A percentile compares a stretch with the other conserved stretches of the same genome.
phyloP scores from a whole-genome alignment of 108 stramenopile species.

The Discostella stelligeroides region DNA sequence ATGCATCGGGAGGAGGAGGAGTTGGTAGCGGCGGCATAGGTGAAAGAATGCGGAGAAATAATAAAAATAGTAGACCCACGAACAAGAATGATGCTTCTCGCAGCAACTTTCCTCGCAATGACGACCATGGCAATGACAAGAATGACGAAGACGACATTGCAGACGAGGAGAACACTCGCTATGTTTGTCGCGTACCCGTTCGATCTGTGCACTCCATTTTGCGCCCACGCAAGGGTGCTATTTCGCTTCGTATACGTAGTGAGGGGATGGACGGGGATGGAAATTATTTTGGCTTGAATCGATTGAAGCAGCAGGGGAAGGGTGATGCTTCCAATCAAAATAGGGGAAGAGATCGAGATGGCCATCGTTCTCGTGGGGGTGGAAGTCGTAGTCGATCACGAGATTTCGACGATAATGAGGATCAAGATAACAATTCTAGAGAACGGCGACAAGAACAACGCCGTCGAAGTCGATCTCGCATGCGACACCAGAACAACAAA shows the following conservation, averaged over 20 bases:
- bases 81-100: no score
- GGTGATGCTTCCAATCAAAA: neutral
- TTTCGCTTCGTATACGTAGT: slow-evolving; percentile 57
- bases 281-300: slow-evolving; percentile 20
- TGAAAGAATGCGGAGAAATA: no score
- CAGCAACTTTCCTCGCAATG: neutral
- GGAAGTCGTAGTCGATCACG: neutral
- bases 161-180: slow-evolving; percentile 28
- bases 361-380: slow-evolving; percentile 3
- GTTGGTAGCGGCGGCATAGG: neutral
- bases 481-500: neutral
- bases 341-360: neutral
- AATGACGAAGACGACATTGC: slow-evolving; percentile 15
- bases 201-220: slow-evolving; percentile 67
- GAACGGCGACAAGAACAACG: neutral
- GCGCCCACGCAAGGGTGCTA: slow-evolving; percentile 71
- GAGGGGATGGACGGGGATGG: slow-evolving; percentile 30
- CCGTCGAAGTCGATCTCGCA: slow-evolving; percentile 5
- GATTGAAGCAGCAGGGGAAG: neutral
- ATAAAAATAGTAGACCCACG: no score
- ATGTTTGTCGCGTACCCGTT: slow-evolving; percentile 71
- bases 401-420: slow-evolving; percentile 17
- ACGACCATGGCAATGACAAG: slow-evolving; percentile 5
- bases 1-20: neutral
- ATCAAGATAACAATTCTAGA: slow-evolving; percentile 9